Evolutionary conservation across 2,329 filamentous ascomycete species (phyloP).

Genomic region (Colletotrichum sp.): DNA sequence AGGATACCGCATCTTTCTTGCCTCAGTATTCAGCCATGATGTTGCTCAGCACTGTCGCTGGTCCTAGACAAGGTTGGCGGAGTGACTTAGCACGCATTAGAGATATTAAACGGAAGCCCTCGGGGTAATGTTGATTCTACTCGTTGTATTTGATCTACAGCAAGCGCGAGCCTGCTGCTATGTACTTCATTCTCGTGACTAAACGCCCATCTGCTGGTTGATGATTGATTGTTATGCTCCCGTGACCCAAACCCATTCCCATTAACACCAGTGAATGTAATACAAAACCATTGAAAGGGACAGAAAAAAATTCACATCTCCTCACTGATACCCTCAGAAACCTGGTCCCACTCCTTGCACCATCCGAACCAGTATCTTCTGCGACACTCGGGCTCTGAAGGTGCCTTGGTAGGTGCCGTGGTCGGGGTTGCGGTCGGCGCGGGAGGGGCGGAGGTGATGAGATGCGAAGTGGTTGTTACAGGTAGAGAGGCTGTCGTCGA

Average conservation of each 20-base stretch:
- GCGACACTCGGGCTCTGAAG: slow-evolving; percentile 36
- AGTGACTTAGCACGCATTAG: neutral
- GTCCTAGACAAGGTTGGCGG: neutral
- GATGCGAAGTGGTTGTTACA: slow-evolving; percentile 24
- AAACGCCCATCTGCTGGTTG: neutral
- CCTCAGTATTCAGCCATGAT: neutral
- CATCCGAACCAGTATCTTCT: slow-evolving; percentile 45
- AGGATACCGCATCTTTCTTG: neutral
- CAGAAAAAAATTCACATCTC: slow-evolving; percentile 13
- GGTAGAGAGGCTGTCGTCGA: slow-evolving; percentile 27
- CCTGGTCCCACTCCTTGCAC: slow-evolving; percentile 42
- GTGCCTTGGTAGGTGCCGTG: slow-evolving; percentile 25
- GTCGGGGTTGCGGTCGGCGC: slow-evolving; percentile 34
- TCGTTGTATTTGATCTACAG: neutral
- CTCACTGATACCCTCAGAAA: neutral
- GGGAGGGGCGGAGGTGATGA: slow-evolving; percentile 35
- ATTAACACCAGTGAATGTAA: neutral
- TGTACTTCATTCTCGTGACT: neutral
- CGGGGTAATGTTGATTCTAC: neutral
- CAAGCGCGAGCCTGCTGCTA: neutral
- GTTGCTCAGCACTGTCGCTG: neutral
- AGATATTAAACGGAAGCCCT: neutral
- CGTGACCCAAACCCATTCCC: neutral
- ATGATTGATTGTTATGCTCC: neutral
- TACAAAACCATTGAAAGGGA: neutral